Conservation (phyloP, 2,329 filamentous ascomycete genomes). For the Apiospora kogelbergensis region DNA sequence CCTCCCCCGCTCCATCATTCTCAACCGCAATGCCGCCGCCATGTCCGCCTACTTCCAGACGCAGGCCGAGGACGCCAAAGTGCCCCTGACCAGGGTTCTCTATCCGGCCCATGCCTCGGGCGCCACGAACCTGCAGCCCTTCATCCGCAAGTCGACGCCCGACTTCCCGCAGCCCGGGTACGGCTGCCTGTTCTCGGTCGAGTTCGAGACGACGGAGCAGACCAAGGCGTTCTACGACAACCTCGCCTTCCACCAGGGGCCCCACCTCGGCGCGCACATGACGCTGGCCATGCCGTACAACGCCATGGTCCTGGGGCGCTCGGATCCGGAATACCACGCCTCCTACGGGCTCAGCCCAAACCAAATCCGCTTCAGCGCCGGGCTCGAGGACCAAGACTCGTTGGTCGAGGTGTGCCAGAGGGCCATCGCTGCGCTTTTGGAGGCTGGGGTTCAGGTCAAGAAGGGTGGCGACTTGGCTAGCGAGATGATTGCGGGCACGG, state of each 20-base stretch:
- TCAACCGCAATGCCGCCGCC: constrained; percentile 45
- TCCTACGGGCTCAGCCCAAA: constrained; percentile 38
- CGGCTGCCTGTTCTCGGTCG: constrained; percentile 53
- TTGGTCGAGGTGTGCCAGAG: constrained; percentile 30
- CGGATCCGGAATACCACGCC: constrained; percentile 37
- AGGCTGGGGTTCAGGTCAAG: constrained; percentile 8
- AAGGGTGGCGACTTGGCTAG: constrained; percentile 10
- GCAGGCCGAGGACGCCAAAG: constrained; percentile 28
- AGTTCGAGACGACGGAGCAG: constrained; percentile 42
- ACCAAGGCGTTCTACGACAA: constrained; percentile 50
- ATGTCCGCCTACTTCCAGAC: constrained; percentile 40
- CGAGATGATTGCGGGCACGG: background rate
- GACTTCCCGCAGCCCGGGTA: constrained; percentile 52
- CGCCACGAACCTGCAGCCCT: constrained; percentile 17
- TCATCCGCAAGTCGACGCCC: constrained; percentile 36
- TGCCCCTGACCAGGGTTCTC: constrained; percentile 39
- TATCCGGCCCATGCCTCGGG: constrained; percentile 39
- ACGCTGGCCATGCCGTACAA: constrained; percentile 51
- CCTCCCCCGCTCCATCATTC: constrained; percentile 35
- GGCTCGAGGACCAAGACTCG: constrained; percentile 44
- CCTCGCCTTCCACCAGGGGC: constrained; percentile 48
- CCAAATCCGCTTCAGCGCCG: constrained; percentile 47
- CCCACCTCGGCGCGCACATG: constrained; percentile 53
- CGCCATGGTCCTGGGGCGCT: constrained; percentile 41
- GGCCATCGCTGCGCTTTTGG: constrained; percentile 9